Base-by-base conservation (phyloP, 176 grass and related monocot species). In the Rhynchospora tenuis region DNA sequence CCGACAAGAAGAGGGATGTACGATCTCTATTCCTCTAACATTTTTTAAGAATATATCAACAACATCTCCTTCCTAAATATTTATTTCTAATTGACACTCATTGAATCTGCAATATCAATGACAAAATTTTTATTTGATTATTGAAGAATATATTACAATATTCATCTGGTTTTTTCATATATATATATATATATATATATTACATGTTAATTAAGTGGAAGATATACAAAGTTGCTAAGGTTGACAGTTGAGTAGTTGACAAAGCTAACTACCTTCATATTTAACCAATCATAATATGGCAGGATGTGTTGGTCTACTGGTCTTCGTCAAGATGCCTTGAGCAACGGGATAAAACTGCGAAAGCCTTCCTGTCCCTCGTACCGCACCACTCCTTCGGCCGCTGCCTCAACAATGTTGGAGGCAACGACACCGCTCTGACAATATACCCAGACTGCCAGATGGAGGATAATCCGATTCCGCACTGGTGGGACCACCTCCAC, bases 271-370 rank as follows among this genome's bases (percentile, higher is more conserved):
- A 2, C 17, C 5, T 43, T 2, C 3, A 69, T 12, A 44, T 43
- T 29, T 38, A 54, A 59, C 44, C 43, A 31, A 27, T 72, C 1
- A 31, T 17, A 29, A 38, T 17, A 29, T 64, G 59, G 16, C 73
- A 91, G 90, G 90, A 92, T 38, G 71, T 63, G 20, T 81, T 92
- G 29, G 84, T 92, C 16, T 92, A 92, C 81, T 92, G 90, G 90
- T 89, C 90, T 59, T 92, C 90, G 14, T 89, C 90, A 0, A 64
- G 90, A 16, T 92, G 90, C 60, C 20, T 92, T 17, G 73, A 45
- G 29, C 58, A 59, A 19, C 75, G 90, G 7, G 82, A 89, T 65
- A 28, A 46, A n/a, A 87, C 86, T 19, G 84, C 87, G 0, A 81
- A 28, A 54, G 62, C 58, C 28, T 71, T 92, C 45, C 27, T 92